A percentile compares a stretch with the other conserved stretches of the same genome.
These are phyloP conservation scores for Globisporangium sylvaticum DNA, from an alignment of 352 stramenopile species.

Conservation along the genomic window DNA sequence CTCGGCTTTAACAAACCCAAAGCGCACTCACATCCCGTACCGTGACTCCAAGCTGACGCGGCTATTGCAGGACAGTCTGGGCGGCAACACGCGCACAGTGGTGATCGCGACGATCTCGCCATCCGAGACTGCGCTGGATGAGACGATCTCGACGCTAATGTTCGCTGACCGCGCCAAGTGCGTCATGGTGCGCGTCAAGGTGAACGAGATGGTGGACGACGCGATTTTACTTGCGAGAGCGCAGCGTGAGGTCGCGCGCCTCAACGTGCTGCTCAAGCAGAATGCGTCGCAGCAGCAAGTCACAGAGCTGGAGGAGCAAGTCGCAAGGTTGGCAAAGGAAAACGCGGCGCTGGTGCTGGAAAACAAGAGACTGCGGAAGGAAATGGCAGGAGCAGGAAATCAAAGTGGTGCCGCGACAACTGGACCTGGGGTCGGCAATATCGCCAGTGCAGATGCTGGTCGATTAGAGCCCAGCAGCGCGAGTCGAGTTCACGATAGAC, in stretches of 20 bases:
- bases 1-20: constrained; percentile 65
- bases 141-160: constrained; percentile 89
- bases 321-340: constrained; percentile 32
- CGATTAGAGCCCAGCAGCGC: background rate
- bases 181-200: constrained; percentile 69
- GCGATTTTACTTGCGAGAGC: constrained; percentile 70
- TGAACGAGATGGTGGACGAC: constrained; percentile 82
- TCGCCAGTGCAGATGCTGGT: background rate
- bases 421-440: background rate
- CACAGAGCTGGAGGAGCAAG: constrained; percentile 39
- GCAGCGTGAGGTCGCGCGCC: constrained; percentile 59
- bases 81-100: constrained; percentile 87
- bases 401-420: background rate
- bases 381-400: background rate
- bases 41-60: constrained; percentile 97
- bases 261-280: constrained; percentile 62
- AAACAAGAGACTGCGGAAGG: constrained; percentile 48
- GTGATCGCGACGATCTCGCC: constrained; percentile 89
- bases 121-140: constrained; percentile 68
- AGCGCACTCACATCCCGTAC: constrained; percentile 91
- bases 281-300: constrained; percentile 28
- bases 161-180: constrained; percentile 86
- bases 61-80: constrained; percentile 79
- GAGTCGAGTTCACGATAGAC: background rate
- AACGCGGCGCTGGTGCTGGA: constrained; percentile 42